Base-by-base conservation (phyloP, 225 moss, liverwort and hornwort species). In the Pseudoscleropodium purum region DNA sequence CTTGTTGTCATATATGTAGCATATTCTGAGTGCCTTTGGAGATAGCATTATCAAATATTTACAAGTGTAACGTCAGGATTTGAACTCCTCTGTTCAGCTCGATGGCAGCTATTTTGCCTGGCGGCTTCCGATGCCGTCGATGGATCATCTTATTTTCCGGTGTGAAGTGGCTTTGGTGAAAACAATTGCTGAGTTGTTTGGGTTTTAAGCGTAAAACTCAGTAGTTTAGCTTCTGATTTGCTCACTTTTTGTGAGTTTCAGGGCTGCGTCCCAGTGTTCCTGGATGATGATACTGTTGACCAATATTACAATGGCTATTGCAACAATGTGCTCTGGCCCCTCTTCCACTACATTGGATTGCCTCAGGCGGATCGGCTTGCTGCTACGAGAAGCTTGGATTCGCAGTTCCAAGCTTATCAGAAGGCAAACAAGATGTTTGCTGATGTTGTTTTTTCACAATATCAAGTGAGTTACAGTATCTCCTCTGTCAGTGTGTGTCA, bases 251-350 rank as follows among this genome's bases (percentile, higher is more conserved):
- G 84, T 87, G 76, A 82, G 9, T 91, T 89, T 90, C 93, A 95
- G 95, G 96, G 97, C 86, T 98, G 97, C 87, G 96, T 98, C 65
- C 98, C 98, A 37, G 98, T 98, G 36, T 98, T 97, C 85, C 93
- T 98, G 20, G 98, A 98, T 75, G 97, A 97, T 90, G 98, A 96
- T 73, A 98, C 97, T 54, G 96, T 98, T 57, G 97, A 96, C 70
- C 98, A 97, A 88, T 98, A 98, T 86, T 98, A 98, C 91, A 98
- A 98, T 88, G 98, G 98, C n/a, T 98, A 98, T 85, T 98, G 98
- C 92, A 98, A 98, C 93, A 98, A 98, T 90, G 98, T 98, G 86
- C 92, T 98, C 68, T 98, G 98, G 98, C 98, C 98, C n/a, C 92
- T 98, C 84, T 98, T 98, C 87, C 98, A 98, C 73, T 98, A 98